Base-by-base conservation (phyloP, 2,329 filamentous ascomycete species). In the Talaromyces sp. region DNA sequence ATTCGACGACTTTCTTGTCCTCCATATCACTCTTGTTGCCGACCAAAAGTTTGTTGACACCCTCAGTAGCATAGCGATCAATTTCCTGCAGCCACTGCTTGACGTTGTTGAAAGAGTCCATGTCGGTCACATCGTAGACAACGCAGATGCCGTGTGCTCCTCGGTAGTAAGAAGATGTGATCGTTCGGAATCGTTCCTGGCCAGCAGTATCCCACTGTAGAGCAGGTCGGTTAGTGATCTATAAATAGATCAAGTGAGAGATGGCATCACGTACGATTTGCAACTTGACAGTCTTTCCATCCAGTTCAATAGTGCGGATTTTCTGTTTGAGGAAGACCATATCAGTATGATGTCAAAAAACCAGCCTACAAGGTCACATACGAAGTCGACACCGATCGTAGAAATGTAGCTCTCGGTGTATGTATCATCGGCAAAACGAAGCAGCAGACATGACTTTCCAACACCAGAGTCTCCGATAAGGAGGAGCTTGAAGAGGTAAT, bases 21-120 rank as follows among this genome's bases (percentile, higher is more conserved):
- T 94, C 89, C 93, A 99, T 98, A 91, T 99, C 95, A 83, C 93
- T 97, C 90, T 99, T 99, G 90, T 99, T 99, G 77, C 95, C 95
- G 68, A 99, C 94, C 68, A 99, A 89, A 71, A 99, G 87, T 87
- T 99, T 99, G 88, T 99, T 99, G 77, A 99, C 95, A 71, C 95
- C 95, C 83, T 99, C 95, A 72, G 95, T 99, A 73, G 95, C 95
- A 77, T 99, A 98, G 80, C 95, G 90, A 84, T 99, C 95, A 74
- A 99, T 99, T 84, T 99, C 95, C 82, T 99, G 95, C 68, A 99
- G 88, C 95, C 95, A 99, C 86, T 99, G 95, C 91, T 99, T 98
- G 75, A 99, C 95, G 84, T 98, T 99, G 89, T 99, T 98, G 92
- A 99, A 99, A 35, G 92, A 97, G 81, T 98, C 95, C 94, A 98